Evolutionary conservation across 441 rosid genomes (phyloP).

Genomic region (Populus hybrid): DNA sequence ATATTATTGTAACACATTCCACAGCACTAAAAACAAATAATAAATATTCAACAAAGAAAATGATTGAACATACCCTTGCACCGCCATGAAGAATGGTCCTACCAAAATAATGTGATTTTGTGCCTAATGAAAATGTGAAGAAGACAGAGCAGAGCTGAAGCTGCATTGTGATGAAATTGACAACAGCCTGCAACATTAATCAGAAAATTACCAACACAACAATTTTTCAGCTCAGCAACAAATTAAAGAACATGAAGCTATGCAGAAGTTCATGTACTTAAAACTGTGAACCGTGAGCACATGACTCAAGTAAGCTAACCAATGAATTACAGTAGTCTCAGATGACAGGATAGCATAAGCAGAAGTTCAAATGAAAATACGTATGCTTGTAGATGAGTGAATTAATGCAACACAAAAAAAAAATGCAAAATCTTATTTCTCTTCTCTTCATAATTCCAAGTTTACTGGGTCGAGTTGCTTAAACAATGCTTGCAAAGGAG

Average conservation of each 20-base stretch:
- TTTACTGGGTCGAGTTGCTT: neutral
- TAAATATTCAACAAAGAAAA: slow-evolving; percentile 3
- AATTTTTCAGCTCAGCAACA: neutral
- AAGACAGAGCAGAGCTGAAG: slow-evolving; percentile 95
- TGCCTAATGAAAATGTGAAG: slow-evolving; percentile 98
- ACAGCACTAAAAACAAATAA: slow-evolving; percentile 6
- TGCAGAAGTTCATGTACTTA: neutral
- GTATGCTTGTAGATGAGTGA: too few relatives aligned
- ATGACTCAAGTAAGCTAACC: neutral
- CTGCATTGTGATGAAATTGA: slow-evolving; percentile 93
- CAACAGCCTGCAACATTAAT: slow-evolving; percentile 70
- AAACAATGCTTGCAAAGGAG: neutral
- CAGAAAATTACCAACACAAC: slow-evolving; percentile 5
- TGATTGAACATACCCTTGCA: slow-evolving; percentile 66
- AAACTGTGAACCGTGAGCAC: neutral
- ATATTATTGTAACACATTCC: slow-evolving; percentile 24
- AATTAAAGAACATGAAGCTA: neutral
- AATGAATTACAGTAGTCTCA: slow-evolving; percentile 1
- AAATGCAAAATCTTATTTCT: neutral
- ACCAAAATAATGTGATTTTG: slow-evolving; percentile 96
- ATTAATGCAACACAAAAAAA: too few relatives aligned
- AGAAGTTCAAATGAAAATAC: neutral
- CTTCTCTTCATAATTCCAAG: neutral
- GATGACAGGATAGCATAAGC: neutral
- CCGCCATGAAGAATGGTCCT: slow-evolving; percentile 99